Evolutionary conservation across 2,329 filamentous ascomycete genomes (phyloP).

Genomic region (Clarireedia homoeocarpa): DNA sequence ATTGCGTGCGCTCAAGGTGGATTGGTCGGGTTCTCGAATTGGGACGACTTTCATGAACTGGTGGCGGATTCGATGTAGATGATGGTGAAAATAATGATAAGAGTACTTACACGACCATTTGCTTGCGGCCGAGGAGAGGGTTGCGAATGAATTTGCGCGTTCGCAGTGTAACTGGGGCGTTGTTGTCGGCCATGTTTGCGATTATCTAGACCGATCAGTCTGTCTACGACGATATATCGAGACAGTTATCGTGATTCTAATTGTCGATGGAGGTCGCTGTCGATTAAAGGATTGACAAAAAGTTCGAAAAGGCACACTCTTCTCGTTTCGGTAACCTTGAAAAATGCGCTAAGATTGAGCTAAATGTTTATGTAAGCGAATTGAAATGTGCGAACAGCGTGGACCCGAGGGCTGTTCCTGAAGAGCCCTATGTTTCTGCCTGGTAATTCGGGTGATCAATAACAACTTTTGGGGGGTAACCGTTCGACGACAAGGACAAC

Average conservation of each 20-base stretch:
- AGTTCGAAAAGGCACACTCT: constrained; percentile 10
- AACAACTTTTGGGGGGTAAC: not conserved
- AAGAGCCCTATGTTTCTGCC: constrained; percentile 16
- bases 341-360: constrained; percentile 15
- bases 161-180: constrained; percentile 73
- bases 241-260: constrained; percentile 25
- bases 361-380: constrained; percentile 14
- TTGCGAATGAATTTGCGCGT: constrained; percentile 99
- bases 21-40: not conserved
- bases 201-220: constrained; percentile 29
- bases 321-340: constrained; percentile 13
- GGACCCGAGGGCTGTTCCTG: constrained; percentile 5
- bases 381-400: constrained; percentile 10
- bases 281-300: constrained; percentile 17
- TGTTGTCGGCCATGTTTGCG: constrained; percentile 82
- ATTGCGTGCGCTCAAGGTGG: constrained; percentile 1
- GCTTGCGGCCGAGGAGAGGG: constrained; percentile 95
- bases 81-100: constrained; percentile 7
- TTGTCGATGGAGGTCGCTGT: constrained; percentile 27
- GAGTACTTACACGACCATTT: constrained; percentile 94
- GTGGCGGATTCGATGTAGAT: constrained; percentile 13
- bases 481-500: not conserved
- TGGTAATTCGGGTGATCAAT: not conserved
- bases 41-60: constrained; percentile 1
- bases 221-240: constrained; percentile 25